These are phyloP conservation scores for Russula vinacea DNA, from an alignment of 768 basidiomycete species.

Conservation along the genomic window DNA sequence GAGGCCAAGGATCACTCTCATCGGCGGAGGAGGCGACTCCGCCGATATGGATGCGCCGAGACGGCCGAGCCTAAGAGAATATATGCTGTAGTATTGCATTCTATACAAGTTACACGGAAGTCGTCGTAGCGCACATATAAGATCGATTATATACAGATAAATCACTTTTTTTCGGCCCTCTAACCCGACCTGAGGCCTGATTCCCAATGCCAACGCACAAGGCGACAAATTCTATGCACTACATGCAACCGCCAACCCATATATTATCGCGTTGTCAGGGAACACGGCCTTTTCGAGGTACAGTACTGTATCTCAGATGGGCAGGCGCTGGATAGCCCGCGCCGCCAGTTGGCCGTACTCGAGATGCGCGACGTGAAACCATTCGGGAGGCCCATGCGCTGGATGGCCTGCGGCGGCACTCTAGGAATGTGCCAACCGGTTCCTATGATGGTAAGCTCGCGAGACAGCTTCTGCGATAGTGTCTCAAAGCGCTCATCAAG, in stretches of 20 bases:
- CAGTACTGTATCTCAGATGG: neutral
- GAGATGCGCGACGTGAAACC: slow-evolving; percentile 18
- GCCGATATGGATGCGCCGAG: neutral
- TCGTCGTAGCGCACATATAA: neutral
- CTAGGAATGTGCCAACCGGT: neutral
- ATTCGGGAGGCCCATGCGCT: slow-evolving; percentile 1
- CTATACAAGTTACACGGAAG: neutral
- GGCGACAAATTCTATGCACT: neutral
- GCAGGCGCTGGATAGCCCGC: slow-evolving; percentile 6
- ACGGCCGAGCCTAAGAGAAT: neutral
- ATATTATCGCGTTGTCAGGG: neutral
- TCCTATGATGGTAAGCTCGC: neutral
- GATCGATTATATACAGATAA: slow-evolving; percentile 3
- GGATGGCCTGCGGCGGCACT: slow-evolving; percentile 9
- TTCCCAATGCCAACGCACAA: too few species aligned
- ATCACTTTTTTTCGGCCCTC: neutral
- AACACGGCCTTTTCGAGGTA: neutral
- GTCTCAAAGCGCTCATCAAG: slow-evolving; percentile 23
- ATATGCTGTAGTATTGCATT: neutral
- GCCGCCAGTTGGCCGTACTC: slow-evolving; percentile 12
- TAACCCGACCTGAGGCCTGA: too few species aligned
- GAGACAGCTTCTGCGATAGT: slow-evolving; percentile 15
- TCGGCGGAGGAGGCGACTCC: too few species aligned
- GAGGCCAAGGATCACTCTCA: too few species aligned
- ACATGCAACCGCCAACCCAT: neutral